Evolutionary conservation across 2,329 filamentous ascomycete genomes (phyloP).

Genomic region (Emergomyces orientalis): DNA sequence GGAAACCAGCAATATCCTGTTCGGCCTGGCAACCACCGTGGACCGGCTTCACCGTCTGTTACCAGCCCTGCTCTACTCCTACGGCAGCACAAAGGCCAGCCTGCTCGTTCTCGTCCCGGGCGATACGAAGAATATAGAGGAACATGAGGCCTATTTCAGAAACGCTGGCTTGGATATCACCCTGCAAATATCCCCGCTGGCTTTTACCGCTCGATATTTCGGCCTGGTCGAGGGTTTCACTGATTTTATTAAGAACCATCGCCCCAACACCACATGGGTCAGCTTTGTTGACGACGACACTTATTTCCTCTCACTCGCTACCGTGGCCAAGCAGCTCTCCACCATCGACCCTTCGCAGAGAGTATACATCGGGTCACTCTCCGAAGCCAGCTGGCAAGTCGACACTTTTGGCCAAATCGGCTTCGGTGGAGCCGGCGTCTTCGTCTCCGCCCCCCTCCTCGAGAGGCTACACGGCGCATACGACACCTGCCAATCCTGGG

Average conservation of each 20-base stretch:
- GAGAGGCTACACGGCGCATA: conserved; percentile 31
- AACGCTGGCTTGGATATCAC: conserved; percentile 35
- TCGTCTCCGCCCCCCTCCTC: conserved; percentile 34
- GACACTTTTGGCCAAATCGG: conserved; percentile 37
- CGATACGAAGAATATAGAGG: conserved; percentile 31
- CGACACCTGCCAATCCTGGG: conserved; percentile 36
- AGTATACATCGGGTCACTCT: conserved; percentile 37
- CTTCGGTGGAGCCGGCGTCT: conserved; percentile 38
- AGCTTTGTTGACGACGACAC: conserved; percentile 39
- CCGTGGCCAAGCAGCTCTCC: conserved; percentile 32
- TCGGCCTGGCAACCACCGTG: conserved; percentile 36
- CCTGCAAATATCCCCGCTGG: conserved; percentile 31
- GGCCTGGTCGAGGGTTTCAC: conserved; percentile 34
- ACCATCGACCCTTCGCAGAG: conserved; percentile 32
- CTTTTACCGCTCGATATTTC: conserved; percentile 37
- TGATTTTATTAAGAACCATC: conserved; percentile 30
- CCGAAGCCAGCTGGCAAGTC: conserved; percentile 37
- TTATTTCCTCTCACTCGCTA: conserved; percentile 34
- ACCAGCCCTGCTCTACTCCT: conserved; percentile 35
- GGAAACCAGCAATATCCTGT: conserved; percentile 34
- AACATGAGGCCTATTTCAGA: conserved; percentile 35
- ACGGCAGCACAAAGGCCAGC: conserved; percentile 33
- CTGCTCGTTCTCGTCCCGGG: conserved; percentile 35
- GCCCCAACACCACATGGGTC: conserved; percentile 35
- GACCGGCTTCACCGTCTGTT: conserved; percentile 34